Evolutionary conservation across 1,284 basidiomycete genomes (phyloP), one percentile per base, ranked within the genome.

Genomic region (Nidula niveotomentosa): DNA sequence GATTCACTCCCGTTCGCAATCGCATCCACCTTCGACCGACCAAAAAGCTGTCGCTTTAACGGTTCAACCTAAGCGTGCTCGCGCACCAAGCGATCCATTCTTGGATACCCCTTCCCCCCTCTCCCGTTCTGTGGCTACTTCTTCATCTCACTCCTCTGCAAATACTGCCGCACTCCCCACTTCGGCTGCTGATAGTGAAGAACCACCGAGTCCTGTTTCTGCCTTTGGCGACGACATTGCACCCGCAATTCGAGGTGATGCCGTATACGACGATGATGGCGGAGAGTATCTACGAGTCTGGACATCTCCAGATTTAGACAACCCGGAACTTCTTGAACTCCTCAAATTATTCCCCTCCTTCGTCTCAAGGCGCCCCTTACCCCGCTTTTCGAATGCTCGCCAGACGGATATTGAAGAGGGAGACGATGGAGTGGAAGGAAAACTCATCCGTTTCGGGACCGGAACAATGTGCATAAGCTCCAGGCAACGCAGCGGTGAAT

Each of bases 31-130:
- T 36, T 71, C 77, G 58, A 66, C 74, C 64, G 59, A 70, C 68
- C 61, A 64, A 55, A 70, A 74, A 53, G 74, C 75, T 59, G 64
- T 71, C 36, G 43, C 72, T 70, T 54, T 76, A 73, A 71, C 70
- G 56, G 71, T 78, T 48, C 75, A 76, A 56, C 74, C 79, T 52
- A 86, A 83, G 65, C 86, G 88, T 59, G 75, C 82, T 8, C 79
- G 88, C 59, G 88, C 88, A 53, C 82, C 90, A 9, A 90, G 87
- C 62, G 90, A 91, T 67, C 89, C 89, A 56, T 91, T 91, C 69
- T 70, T 88, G 58, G 90, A 91, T 63, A 85, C 86, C 49, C 84
- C 86, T 13, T 56, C 76, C 13, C 56, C 76, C 13, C 74, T 80
- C 56, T 83, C 85, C 54, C 77, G 71, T 58, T 79, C 81, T 33